phyloP scores from a whole-genome alignment of 2,329 filamentous ascomycete genomes.

The Microdochium bolleyi region DNA sequence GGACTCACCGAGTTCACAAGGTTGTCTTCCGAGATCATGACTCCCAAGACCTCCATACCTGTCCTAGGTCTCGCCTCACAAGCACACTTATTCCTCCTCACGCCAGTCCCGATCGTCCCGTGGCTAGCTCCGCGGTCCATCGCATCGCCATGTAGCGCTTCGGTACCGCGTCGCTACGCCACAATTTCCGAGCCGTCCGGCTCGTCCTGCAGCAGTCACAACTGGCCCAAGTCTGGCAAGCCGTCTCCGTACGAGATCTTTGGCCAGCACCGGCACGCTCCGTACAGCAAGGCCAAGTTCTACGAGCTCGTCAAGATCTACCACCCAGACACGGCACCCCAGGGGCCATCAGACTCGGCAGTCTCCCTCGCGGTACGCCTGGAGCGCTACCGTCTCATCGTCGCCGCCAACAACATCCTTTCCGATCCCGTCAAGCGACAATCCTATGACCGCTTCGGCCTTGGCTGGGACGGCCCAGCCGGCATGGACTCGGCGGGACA shows the following conservation, averaged over 20 bases:
- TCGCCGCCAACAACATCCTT: constrained; percentile 82
- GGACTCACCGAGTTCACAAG: background rate
- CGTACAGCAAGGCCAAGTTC: constrained; percentile 78
- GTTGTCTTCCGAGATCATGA: background rate
- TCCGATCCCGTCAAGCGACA: constrained; percentile 70
- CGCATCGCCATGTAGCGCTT: background rate
- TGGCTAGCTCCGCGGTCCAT: background rate
- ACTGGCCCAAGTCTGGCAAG: constrained; percentile 38
- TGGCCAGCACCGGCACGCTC: constrained; percentile 43
- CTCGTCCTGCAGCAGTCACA: constrained; percentile 6
- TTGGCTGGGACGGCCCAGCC: constrained; percentile 64
- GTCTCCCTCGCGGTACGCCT: constrained; percentile 57
- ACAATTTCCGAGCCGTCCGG: constrained; percentile 5
- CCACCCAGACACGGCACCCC: constrained; percentile 68
- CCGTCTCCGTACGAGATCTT: constrained; percentile 93
- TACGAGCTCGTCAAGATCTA: constrained; percentile 93
- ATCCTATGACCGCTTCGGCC: constrained; percentile 74
- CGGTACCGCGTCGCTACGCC: background rate
- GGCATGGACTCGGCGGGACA: constrained; percentile 33
- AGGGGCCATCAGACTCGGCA: constrained; percentile 29
- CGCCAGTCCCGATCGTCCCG: background rate
- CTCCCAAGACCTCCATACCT: background rate
- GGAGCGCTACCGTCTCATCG: constrained; percentile 85
- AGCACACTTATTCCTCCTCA: background rate
- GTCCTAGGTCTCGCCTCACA: background rate